Evolutionary conservation across 2,329 filamentous ascomycete species (phyloP).

Genomic region (Trichoderma hamatum): DNA sequence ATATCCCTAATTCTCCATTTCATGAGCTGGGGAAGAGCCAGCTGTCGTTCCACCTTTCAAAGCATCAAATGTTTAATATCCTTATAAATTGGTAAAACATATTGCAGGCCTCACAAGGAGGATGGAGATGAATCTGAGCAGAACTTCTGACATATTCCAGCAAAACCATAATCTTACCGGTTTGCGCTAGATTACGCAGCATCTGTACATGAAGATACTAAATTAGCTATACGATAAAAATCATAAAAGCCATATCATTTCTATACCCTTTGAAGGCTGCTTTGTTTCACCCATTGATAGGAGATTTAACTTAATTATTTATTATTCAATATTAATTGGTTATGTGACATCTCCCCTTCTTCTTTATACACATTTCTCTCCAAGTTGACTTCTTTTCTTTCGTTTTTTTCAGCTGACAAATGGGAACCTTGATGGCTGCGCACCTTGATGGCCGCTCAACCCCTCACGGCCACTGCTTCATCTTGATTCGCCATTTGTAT

Average conservation of each 20-base stretch:
- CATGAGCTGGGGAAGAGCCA: not conserved
- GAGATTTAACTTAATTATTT: not conserved
- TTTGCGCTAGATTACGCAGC: not conserved
- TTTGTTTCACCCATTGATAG: not conserved
- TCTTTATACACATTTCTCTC: not conserved
- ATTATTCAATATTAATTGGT: not conserved
- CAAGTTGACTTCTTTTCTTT: not conserved
- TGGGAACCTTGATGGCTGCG: slow-evolving; percentile 15
- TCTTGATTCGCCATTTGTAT: not conserved
- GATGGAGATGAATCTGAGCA: not conserved
- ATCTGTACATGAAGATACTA: not conserved
- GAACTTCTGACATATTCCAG: not conserved
- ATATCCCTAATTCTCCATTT: not conserved
- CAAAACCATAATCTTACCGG: not conserved
- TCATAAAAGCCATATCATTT: too few species aligned
- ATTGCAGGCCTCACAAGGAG: not conserved
- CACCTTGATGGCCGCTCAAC: slow-evolving; percentile 19
- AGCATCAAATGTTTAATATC: too few species aligned
- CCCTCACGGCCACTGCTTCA: not conserved
- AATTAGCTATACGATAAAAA: too few species aligned
- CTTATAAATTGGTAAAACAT: not conserved
- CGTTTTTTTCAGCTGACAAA: not conserved
- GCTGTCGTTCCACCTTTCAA: too few species aligned
- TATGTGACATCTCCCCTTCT: not conserved
- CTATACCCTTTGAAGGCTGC: too few species aligned